Percentiles rank a stretch among this genome's conserved stretches.
These are phyloP conservation scores for Ophiostoma tasmaniense DNA, from an alignment of 2,329 filamentous ascomycete genomes.

Conservation along the genomic window DNA sequence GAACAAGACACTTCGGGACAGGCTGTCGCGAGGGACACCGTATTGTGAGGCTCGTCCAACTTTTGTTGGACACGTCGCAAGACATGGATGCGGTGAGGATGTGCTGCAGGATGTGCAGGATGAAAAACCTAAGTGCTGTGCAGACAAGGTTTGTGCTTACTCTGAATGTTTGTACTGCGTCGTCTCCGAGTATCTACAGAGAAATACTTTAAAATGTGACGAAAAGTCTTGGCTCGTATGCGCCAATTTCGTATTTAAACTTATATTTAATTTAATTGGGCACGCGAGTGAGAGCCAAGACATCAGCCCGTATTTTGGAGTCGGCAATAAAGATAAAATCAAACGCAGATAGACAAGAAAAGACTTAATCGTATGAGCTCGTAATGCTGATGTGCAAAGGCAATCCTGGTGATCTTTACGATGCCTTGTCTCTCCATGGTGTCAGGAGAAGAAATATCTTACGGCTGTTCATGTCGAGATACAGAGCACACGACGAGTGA, in stretches of 20 bases:
- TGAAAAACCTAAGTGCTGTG: neutral
- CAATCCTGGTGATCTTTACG: neutral
- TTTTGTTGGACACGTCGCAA: neutral
- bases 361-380: neutral
- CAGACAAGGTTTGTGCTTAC: neutral
- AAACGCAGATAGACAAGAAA: neutral
- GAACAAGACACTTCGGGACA: neutral
- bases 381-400: neutral
- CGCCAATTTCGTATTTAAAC: neutral
- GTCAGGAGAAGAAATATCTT: too few relatives aligned
- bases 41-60: neutral
- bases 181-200: too few relatives aligned
- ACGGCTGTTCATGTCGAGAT: too few relatives aligned
- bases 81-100: neutral
- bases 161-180: neutral
- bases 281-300: conserved; percentile 1
- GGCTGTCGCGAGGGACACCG: neutral
- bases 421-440: neutral
- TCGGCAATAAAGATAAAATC: neutral
- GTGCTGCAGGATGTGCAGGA: neutral
- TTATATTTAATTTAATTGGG: neutral
- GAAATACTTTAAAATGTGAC: neutral
- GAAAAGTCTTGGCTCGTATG: neutral
- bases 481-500: neutral
- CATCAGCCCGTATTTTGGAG: conserved; percentile 7